These are phyloP conservation scores for Russula lepida DNA, from an alignment of 768 basidiomycete species.

Conservation along the genomic window DNA sequence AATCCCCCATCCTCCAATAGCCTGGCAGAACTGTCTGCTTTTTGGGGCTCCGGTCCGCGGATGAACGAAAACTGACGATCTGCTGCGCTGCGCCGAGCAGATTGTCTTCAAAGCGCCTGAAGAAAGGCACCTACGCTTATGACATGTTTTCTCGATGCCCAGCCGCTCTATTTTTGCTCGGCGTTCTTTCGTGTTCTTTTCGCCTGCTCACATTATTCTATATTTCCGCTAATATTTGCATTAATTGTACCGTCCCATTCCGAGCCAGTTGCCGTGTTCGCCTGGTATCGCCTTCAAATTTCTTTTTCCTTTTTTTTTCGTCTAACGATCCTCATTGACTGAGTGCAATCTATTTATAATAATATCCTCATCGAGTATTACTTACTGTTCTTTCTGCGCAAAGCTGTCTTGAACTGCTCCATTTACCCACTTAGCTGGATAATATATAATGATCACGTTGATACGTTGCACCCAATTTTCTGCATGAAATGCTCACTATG, in stretches of 20 bases:
- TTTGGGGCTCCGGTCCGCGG: neutral
- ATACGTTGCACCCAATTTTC: too few relatives aligned
- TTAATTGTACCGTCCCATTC: neutral
- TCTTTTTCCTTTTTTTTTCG: neutral
- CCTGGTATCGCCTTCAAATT: neutral
- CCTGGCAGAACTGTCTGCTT: neutral
- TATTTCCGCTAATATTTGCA: neutral
- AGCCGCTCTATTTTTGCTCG: neutral
- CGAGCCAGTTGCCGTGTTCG: neutral
- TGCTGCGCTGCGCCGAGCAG: neutral
- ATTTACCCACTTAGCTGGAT: neutral
- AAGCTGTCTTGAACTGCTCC: conserved; percentile 1
- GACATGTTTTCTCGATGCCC: neutral
- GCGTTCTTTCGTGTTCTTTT: neutral
- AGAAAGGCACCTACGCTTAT: neutral
- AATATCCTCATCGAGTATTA: neutral
- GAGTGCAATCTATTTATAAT: neutral
- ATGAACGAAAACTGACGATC: conserved; percentile 10
- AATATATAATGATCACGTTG: neutral
- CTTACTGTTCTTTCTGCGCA: neutral
- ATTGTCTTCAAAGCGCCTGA: neutral
- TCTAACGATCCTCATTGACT: conserved; percentile 6
- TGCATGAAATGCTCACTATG: too few relatives aligned
- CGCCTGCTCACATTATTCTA: neutral
- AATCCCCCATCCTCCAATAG: conserved; percentile 2